phyloP scores from a whole-genome alignment of 2,329 filamentous ascomycete species.

The Cladophialophora carrionii region DNA sequence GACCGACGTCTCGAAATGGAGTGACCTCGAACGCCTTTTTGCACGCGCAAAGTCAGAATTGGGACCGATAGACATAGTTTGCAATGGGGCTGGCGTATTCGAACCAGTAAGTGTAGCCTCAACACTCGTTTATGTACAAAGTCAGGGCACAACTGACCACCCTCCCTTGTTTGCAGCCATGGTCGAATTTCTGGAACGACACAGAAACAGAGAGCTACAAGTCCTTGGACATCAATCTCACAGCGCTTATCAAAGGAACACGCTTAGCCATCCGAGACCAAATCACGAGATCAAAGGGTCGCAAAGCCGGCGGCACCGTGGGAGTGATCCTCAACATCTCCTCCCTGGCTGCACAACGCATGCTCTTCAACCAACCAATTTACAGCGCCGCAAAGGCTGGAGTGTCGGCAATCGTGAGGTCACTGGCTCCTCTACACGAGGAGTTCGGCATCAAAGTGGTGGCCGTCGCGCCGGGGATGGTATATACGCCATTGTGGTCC shows the following conservation, averaged over 20 bases:
- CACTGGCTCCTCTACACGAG: conserved; percentile 54
- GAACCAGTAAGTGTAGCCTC: conserved; percentile 39
- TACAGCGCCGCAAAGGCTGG: conserved; percentile 56
- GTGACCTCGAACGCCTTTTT: conserved; percentile 54
- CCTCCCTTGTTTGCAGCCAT: background rate
- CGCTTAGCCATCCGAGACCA: conserved; percentile 56
- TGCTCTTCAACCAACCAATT: conserved; percentile 48
- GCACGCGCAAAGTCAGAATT: conserved; percentile 54
- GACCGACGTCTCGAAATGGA: conserved; percentile 55
- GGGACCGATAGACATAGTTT: conserved; percentile 52
- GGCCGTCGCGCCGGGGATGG: conserved; percentile 62
- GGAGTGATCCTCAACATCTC: conserved; percentile 51
- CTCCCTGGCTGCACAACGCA: conserved; percentile 51
- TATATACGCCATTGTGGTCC: conserved; percentile 65
- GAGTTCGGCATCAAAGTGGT: conserved; percentile 60
- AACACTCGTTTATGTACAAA: background rate
- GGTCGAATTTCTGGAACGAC: conserved; percentile 32
- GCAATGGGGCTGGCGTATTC: conserved; percentile 50
- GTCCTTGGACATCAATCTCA: conserved; percentile 55
- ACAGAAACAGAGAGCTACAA: conserved; percentile 50
- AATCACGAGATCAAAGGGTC: conserved; percentile 14
- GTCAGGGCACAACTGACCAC: background rate
- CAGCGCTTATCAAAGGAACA: conserved; percentile 56
- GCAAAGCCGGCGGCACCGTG: conserved; percentile 43
- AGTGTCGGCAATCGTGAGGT: conserved; percentile 54